These are phyloP conservation scores for Salix exigua DNA, from an alignment of 345 rosid species.

Conservation along the genomic window DNA sequence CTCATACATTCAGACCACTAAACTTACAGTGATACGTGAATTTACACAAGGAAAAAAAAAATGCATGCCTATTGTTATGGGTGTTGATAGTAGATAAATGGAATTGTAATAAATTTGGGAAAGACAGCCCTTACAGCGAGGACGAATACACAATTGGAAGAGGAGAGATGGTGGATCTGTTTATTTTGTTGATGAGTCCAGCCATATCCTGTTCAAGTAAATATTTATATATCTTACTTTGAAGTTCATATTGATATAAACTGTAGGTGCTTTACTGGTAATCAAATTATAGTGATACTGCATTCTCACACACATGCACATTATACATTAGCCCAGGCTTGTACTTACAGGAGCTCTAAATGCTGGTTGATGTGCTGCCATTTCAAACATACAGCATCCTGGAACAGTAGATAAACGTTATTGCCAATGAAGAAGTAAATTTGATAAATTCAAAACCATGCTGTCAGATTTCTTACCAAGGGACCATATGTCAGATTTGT, in stretches of 20 bases:
- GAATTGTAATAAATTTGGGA: neutral
- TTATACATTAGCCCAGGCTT: neutral
- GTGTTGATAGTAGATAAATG: neutral
- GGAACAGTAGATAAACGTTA: slow-evolving; percentile 31
- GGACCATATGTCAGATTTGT: slow-evolving; percentile 97
- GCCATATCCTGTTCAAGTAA: slow-evolving; percentile 68
- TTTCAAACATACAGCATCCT: slow-evolving; percentile 99
- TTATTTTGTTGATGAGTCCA: slow-evolving; percentile 84
- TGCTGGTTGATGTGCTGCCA: slow-evolving; percentile 89
- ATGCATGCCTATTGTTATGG: neutral
- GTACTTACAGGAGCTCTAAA: slow-evolving; percentile 86
- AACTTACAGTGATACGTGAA: neutral
- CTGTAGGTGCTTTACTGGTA: neutral
- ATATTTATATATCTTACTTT: neutral
- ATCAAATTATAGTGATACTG: neutral
- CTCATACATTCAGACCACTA: neutral
- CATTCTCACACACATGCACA: neutral
- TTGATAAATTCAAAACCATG: neutral
- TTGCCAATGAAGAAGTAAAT: neutral
- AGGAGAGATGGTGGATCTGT: slow-evolving; percentile 81
- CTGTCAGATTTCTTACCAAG: slow-evolving; percentile 58
- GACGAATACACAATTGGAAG: slow-evolving; percentile 89
- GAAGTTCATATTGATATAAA: neutral
- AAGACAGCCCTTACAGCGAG: slow-evolving; percentile 56
- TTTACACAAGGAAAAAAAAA: neutral